Evolutionary conservation across 495 filamentous ascomycete species (phyloP).

Genomic region (Hypoxylon rickii): DNA sequence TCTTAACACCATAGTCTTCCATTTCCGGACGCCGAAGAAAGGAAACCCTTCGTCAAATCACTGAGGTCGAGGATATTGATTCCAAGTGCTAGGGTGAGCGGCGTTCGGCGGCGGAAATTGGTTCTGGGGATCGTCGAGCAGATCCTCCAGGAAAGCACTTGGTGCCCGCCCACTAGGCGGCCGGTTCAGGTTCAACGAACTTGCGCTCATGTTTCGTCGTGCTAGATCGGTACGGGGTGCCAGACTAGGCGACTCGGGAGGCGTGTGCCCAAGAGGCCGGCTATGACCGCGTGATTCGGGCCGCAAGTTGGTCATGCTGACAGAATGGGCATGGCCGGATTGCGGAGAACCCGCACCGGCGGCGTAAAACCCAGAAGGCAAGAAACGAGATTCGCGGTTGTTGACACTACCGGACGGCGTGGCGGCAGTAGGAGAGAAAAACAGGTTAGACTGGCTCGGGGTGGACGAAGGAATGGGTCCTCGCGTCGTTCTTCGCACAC

Average conservation of each 20-base stretch:
- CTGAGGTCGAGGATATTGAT: conserved; percentile 27
- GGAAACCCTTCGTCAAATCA: conserved; percentile 3
- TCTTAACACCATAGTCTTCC: conserved; percentile 21
- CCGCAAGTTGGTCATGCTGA: conserved; percentile 59
- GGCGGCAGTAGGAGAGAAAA: conserved; percentile 90
- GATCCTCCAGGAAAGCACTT: conserved; percentile 89
- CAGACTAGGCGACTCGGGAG: conserved; percentile 65
- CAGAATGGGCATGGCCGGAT: conserved; percentile 53
- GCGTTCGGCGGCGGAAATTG: conserved; percentile 44
- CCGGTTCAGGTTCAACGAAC: conserved; percentile 68
- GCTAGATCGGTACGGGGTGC: conserved; percentile 38
- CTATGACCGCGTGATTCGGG: conserved; percentile 56
- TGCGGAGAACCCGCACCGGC: conserved; percentile 58
- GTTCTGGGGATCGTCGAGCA: conserved; percentile 68
- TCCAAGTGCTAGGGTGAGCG: conserved; percentile 33
- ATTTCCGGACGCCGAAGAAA: conserved; percentile 21
- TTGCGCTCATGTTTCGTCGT: conserved; percentile 62
- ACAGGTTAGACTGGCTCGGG: conserved; percentile 66
- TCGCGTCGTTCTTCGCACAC: conserved; percentile 44
- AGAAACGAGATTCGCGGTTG: conserved; percentile 70
- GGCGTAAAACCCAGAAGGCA: conserved; percentile 93
- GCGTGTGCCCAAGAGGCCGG: conserved; percentile 48
- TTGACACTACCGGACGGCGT: conserved; percentile 44
- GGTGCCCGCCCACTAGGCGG: conserved; percentile 77
- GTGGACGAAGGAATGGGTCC: conserved; percentile 50